Evolutionary conservation across 2,329 filamentous ascomycete genomes (phyloP).

Genomic region (Clarireedia paspali): DNA sequence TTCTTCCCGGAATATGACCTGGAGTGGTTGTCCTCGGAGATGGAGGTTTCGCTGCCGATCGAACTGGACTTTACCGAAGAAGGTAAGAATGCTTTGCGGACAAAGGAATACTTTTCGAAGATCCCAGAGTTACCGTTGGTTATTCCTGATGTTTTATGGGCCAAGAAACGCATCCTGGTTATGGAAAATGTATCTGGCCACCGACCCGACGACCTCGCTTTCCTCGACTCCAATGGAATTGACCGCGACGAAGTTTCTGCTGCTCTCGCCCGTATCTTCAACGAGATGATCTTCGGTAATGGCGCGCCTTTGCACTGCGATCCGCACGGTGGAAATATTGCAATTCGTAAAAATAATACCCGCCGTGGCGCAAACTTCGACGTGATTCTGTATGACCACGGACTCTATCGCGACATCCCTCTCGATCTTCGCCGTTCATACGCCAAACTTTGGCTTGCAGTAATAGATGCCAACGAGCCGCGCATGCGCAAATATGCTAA

Average conservation of each 20-base stretch:
- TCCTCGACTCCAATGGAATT: slow-evolving; percentile 77
- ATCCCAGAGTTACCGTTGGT: slow-evolving; percentile 72
- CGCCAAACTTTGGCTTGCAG: slow-evolving; percentile 94
- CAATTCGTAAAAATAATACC: slow-evolving; percentile 70
- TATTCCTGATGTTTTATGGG: slow-evolving; percentile 85
- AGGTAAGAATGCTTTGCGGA: slow-evolving; percentile 73
- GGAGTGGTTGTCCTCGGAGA: slow-evolving; percentile 89
- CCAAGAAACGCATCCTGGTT: slow-evolving; percentile 79
- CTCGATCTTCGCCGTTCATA: slow-evolving; percentile 72
- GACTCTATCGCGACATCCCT: slow-evolving; percentile 89
- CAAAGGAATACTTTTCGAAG: slow-evolving; percentile 71
- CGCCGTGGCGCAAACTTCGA: slow-evolving; percentile 72
- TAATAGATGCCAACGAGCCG: slow-evolving; percentile 80
- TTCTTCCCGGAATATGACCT: slow-evolving; percentile 98
- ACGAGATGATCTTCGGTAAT: slow-evolving; percentile 97
- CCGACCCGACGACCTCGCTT: slow-evolving; percentile 82
- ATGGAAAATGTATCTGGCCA: slow-evolving; percentile 90
- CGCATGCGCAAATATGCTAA: slow-evolving; percentile 83
- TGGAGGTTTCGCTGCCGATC: slow-evolving; percentile 83
- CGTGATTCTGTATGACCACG: slow-evolving; percentile 93
- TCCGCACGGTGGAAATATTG: slow-evolving; percentile 92
- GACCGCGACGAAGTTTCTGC: slow-evolving; percentile 94
- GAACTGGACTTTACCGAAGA: slow-evolving; percentile 88
- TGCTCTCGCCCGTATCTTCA: slow-evolving; percentile 85
- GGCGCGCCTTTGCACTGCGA: slow-evolving; percentile 91